Base-by-base conservation (phyloP, 1,139 yeast species). In the Schwanniomyces etchellsii region DNA sequence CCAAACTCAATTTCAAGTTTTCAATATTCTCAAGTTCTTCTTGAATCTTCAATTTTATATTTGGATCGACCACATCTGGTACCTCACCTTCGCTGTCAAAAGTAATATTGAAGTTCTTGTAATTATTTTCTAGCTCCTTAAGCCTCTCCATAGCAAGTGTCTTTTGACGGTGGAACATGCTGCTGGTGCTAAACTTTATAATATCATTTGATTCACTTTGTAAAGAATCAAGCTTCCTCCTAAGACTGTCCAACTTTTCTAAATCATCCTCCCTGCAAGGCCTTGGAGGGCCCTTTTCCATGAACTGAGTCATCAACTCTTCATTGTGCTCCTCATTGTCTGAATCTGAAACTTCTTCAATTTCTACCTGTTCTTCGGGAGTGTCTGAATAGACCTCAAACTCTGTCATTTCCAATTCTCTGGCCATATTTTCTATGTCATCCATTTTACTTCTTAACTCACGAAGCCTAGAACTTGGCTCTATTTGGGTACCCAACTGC, bases 371-470 rank as follows among this genome's bases (percentile, higher is more conserved):
- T 26, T 30, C 37, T 7, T 18, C n/a, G 21, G 45, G 51, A 23
- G 13, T 7, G 12, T 26, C 15, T 10, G 10, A 5, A 40, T 63
- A 64, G 14, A 55, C 61, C 36, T 66, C 80, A 47, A 86, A 86
- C 42, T 86, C 89, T 14, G 86, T 81, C 76, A 78, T 80, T 53
- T 89, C 97, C 40, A 89, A 68, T 48, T 82, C 86, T 39, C 95
- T 66, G 0, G 96, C 96, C 64, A 81, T 81, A 33, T 74, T 71
- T 47, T 86, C 96, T 32, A 91, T 68, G 38, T 76, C 81, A 33
- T 85, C 95, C 95, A 88, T 84, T 50, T 81, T 77, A 43, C 81
- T 86, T 36, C 96, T 70, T 38, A 89, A 65, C 29, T 77, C 80
- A 38, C 93, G 70, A 32, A 89, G 60, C 42, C 93, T 64, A 5